phyloP scores from a whole-genome alignment of 2,329 filamentous ascomycete species.

The Aspergillus clavatus region DNA sequence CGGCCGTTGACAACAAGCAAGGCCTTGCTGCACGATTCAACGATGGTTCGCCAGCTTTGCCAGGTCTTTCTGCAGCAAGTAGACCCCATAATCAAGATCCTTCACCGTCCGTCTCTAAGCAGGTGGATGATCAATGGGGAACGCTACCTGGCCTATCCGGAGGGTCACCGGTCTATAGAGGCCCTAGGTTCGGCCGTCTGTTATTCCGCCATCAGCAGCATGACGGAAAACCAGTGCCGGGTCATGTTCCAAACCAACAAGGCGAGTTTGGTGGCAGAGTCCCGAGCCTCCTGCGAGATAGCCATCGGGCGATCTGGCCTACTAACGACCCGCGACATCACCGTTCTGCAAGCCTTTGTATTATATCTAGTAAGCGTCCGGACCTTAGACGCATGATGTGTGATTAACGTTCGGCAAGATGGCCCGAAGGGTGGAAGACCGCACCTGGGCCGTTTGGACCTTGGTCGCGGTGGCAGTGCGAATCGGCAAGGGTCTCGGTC shows the following conservation, averaged over 20 bases:
- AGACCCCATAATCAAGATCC: conserved; percentile 18
- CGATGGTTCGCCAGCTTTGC: too few species aligned
- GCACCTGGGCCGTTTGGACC: conserved; percentile 26
- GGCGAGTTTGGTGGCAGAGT: conserved; percentile 5
- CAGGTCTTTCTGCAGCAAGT: conserved; percentile 10
- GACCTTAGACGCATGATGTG: background rate
- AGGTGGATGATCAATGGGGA: conserved; percentile 11
- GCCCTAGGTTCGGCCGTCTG: conserved; percentile 17
- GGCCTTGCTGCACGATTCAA: too few species aligned
- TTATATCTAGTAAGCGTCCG: conserved; percentile 16
- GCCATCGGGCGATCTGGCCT: conserved; percentile 12
- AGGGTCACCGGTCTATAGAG: conserved; percentile 3
- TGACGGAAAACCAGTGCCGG: conserved; percentile 14
- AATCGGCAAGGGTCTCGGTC: conserved; percentile 21
- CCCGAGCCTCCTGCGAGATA: conserved; percentile 14
- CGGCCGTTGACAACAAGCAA: too few species aligned
- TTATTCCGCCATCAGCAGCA: conserved; percentile 16
- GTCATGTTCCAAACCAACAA: conserved; percentile 10
- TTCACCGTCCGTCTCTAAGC: conserved; percentile 17
- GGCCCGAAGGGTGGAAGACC: conserved; percentile 22
- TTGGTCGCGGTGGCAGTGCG: conserved; percentile 26
- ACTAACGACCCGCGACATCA: conserved; percentile 14
- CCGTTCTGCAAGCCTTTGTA: conserved; percentile 20
- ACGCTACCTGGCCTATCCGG: conserved; percentile 3
- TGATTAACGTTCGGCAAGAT: conserved; percentile 1